Percentiles rank a stretch among this genome's conserved stretches.
phyloP scores from a whole-genome alignment of 495 filamentous ascomycete species.

The Aspergillus conjunctus region DNA sequence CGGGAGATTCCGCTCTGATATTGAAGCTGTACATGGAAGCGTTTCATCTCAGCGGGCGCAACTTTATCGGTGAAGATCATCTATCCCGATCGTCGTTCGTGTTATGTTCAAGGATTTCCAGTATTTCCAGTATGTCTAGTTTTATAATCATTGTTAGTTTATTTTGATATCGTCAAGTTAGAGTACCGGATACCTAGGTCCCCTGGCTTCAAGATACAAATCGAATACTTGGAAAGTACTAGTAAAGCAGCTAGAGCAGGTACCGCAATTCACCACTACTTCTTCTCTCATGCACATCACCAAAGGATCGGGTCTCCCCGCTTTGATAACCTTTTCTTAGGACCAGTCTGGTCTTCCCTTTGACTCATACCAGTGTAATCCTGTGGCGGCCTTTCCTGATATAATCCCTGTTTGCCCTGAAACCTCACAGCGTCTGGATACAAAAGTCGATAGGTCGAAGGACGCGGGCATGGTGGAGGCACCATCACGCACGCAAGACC shows the following conservation, averaged over 20 bases:
- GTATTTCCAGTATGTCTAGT: too few species aligned
- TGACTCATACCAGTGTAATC: neutral
- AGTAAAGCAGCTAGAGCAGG: constrained; percentile 12
- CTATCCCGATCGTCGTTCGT: too few species aligned
- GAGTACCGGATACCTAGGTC: neutral
- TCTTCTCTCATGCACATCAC: neutral
- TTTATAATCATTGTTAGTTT: too few species aligned
- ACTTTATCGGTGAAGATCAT: too few species aligned
- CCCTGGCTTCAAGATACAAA: neutral
- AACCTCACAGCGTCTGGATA: neutral
- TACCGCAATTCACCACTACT: neutral
- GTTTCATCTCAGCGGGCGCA: too few species aligned
- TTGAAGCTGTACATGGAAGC: too few species aligned
- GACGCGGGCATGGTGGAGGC: neutral
- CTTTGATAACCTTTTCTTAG: constrained; percentile 1
- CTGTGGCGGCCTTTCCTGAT: constrained; percentile 1
- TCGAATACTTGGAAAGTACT: neutral
- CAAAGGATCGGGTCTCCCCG: constrained; percentile 10
- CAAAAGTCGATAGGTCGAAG: neutral
- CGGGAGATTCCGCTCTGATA: too few species aligned
- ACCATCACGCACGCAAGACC: neutral
- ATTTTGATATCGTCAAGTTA: too few species aligned
- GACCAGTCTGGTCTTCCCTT: neutral
- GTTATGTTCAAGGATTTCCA: too few species aligned
- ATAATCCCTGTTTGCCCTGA: constrained; percentile 5